Percentiles rank a stretch among this genome's conserved stretches.
Conservation (phyloP, 1,284 basidiomycete species). For the Cryptococcus hybrid region DNA sequence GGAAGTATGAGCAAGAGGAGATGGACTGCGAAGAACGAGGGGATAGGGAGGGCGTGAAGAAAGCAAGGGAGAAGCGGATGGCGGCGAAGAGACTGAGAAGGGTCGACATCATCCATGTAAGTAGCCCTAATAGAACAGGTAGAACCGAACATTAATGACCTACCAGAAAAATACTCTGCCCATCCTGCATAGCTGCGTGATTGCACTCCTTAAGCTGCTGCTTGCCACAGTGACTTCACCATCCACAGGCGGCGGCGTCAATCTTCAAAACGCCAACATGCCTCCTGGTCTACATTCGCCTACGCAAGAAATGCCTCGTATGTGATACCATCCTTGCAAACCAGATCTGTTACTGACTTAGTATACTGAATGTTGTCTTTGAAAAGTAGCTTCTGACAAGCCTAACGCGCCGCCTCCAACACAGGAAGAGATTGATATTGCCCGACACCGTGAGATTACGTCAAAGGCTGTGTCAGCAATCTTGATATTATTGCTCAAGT, state of each 20-base stretch:
- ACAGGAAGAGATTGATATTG: slow-evolving; percentile 92
- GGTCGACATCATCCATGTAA: slow-evolving; percentile 86
- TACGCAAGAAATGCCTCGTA: slow-evolving; percentile 58
- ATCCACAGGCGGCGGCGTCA: slow-evolving; percentile 52
- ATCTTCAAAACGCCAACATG: slow-evolving; percentile 56
- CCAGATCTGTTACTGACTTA: not conserved
- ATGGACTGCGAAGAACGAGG: slow-evolving; percentile 52
- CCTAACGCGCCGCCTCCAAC: slow-evolving; percentile 63
- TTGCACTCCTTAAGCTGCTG: slow-evolving; percentile 83
- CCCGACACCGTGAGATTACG: slow-evolving; percentile 94
- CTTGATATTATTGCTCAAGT: slow-evolving; percentile 83
- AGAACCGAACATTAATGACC: not conserved
- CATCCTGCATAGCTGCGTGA: slow-evolving; percentile 77
- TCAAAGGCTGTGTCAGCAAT: slow-evolving; percentile 97
- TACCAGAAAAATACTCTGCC: slow-evolving; percentile 66
- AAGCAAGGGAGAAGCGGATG: slow-evolving; percentile 65
- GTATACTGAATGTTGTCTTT: not conserved
- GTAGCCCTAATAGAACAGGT: slow-evolving; percentile 36
- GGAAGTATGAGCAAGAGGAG: slow-evolving; percentile 62
- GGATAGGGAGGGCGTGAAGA: slow-evolving; percentile 61
- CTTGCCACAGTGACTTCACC: slow-evolving; percentile 83
- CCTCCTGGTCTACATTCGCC: slow-evolving; percentile 60
- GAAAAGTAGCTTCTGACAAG: slow-evolving; percentile 43
- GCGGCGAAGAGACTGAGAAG: slow-evolving; percentile 80
- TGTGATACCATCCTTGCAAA: slow-evolving; percentile 25